Evolutionary conservation across 2,329 filamentous ascomycete genomes (phyloP), one percentile per base, ranked within the genome.

Genomic region (Ceratocystis papillata): DNA sequence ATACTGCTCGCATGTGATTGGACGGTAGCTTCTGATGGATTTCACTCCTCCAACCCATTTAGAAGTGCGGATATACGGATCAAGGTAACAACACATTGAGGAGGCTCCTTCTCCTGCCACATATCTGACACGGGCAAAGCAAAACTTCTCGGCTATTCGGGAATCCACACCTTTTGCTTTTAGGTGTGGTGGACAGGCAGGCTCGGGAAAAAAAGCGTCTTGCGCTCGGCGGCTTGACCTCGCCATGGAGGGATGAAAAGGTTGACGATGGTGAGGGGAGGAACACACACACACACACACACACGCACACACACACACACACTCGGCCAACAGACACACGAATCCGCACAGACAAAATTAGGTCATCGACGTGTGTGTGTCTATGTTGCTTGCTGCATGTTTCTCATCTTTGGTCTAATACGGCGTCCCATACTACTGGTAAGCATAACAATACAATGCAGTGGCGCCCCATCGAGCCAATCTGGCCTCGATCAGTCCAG

Each of bases 91-190:
- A 55, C 50, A 55, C 50, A 55, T 55, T 12, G 8, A 55, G 50
- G 3, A 28, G 20, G 50, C 50, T 55, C 50, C 50, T 55, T 55
- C 50, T 55, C 10, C 50, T 55, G 50, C 22, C 50, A 55, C 50
- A 25, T 5, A 10, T n/a, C 50, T 30, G 50, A n/a, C 46, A 50
- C 20, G 46, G 17, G 20, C 46, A 50, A n/a, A 20, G 17, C 46
- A 50, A 20, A 6, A 55, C 7, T 30, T 55, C 10, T 55, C 50
- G 50, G 50, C 25, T 55, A 30, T 30, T 30, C 50, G 10, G 50
- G 25, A 55, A 55, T 28, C 25, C 50, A 55, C 50, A 30, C 4
- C 12, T 28, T 30, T 25, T 8, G 22, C 50, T 15, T 55, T 15
- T 12, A 30, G 20, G 7, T 55, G 20, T 1, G 25, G 20, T 55